Conservation (phyloP, 2,329 filamentous ascomycete genomes). For the Trichothecium roseum region DNA sequence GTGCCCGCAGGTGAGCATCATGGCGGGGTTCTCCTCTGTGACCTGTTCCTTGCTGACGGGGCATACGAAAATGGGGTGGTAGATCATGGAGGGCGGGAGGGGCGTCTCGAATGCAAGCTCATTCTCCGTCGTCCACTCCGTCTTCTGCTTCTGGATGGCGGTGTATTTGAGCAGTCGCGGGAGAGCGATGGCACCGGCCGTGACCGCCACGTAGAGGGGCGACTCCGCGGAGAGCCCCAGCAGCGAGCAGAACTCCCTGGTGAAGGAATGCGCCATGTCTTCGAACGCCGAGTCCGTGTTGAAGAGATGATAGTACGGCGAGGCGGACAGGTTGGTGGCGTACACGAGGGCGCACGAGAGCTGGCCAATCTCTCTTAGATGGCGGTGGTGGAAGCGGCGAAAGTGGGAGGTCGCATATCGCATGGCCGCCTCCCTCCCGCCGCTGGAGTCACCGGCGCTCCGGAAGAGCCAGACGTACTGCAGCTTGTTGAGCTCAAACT, state of each 20-base stretch:
- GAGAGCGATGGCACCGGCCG: conserved; percentile 83
- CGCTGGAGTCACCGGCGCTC: conserved; percentile 31
- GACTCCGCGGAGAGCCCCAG: conserved; percentile 85
- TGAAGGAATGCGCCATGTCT: conserved; percentile 79
- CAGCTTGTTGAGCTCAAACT: conserved; percentile 86
- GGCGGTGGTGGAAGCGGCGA: conserved; percentile 60
- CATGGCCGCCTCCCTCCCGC: conserved; percentile 31
- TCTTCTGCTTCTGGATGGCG: conserved; percentile 75
- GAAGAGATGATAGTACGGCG: conserved; percentile 74
- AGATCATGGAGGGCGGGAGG: conserved; percentile 52
- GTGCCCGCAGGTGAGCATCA: conserved; percentile 95
- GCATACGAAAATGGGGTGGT: conserved; percentile 96
- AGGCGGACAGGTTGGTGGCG: conserved; percentile 59
- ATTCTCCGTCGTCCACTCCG: conserved; percentile 87
- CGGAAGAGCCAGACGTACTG: conserved; percentile 81
- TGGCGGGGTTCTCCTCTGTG: conserved; percentile 84
- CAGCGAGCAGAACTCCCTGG: conserved; percentile 85
- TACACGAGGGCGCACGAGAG: conserved; percentile 76
- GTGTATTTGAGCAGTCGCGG: conserved; percentile 84
- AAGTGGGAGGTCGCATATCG: conserved; percentile 70
- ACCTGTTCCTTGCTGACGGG: conserved; percentile 95
- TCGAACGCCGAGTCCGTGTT: conserved; percentile 67
- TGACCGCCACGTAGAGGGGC: conserved; percentile 84
- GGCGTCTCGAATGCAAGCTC: conserved; percentile 75
- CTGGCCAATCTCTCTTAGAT: conserved; percentile 69